Conservation (phyloP, 2,329 filamentous ascomycete species). For the Stachybotrys chlorohalonatus region DNA sequence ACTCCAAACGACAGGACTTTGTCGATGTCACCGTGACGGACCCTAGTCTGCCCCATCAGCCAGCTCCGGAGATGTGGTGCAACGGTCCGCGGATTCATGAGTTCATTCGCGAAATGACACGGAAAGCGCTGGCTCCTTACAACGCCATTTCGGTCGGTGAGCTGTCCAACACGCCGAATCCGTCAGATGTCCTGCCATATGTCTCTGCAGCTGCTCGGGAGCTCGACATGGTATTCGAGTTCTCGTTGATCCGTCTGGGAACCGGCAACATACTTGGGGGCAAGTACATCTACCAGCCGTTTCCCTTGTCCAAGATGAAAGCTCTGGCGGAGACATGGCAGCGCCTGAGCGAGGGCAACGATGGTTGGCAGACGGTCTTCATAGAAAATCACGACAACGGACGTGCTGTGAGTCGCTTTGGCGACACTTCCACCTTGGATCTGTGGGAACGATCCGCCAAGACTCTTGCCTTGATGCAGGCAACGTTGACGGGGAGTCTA, state of each 20-base stretch:
- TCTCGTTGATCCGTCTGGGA: constrained; percentile 47
- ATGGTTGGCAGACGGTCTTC: constrained; percentile 51
- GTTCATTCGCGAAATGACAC: constrained; percentile 50
- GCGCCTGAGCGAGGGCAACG: constrained; percentile 36
- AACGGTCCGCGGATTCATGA: constrained; percentile 56
- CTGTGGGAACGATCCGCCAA: constrained; percentile 37
- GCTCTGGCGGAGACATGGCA: constrained; percentile 36
- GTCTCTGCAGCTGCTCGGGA: constrained; percentile 42
- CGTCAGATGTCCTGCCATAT: constrained; percentile 43
- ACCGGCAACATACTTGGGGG: constrained; percentile 34
- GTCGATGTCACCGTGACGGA: constrained; percentile 41
- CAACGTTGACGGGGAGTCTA: constrained; percentile 41
- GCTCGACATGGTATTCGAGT: constrained; percentile 54
- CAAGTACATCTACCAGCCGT: constrained; percentile 42
- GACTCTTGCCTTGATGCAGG: constrained; percentile 41
- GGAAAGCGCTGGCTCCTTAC: constrained; percentile 42
- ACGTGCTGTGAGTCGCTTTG: constrained; percentile 46
- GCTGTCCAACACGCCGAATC: constrained; percentile 45
- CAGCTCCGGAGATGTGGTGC: constrained; percentile 41
- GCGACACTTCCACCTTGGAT: constrained; percentile 22
- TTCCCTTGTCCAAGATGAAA: constrained; percentile 34
- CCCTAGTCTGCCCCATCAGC: constrained; percentile 26
- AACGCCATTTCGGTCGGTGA: constrained; percentile 55
- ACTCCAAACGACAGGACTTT: constrained; percentile 50
- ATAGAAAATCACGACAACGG: constrained; percentile 58